A percentile compares a stretch with the other conserved stretches of the same genome.
Evolutionary conservation across 495 filamentous ascomycete species (phyloP).

Genomic region (Penicillium paradoxum): DNA sequence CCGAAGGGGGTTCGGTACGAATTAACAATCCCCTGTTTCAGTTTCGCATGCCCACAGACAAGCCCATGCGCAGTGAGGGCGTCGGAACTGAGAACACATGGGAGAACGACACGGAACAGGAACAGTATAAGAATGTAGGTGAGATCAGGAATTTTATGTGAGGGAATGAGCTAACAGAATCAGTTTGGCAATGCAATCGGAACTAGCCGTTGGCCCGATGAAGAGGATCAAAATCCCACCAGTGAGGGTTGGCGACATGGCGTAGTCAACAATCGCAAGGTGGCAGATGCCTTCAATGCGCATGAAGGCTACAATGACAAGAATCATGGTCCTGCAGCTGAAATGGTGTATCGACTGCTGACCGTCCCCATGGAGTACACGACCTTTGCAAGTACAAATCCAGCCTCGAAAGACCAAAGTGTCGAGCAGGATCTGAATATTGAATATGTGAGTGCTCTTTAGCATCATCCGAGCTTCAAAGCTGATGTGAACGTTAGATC

Average conservation of each 20-base stretch:
- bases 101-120: conserved; percentile 17
- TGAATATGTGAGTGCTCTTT: conserved; percentile 19
- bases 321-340: conserved; percentile 5
- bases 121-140: conserved; percentile 26
- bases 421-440: conserved; percentile 27
- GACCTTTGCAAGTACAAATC: conserved; percentile 32
- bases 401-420: conserved; percentile 3
- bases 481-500: conserved; percentile 17
- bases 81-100: conserved; percentile 7
- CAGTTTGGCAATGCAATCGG: conserved; percentile 9
- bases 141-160: too few relatives aligned
- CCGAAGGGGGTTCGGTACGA: conserved; percentile 6
- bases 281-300: conserved; percentile 3
- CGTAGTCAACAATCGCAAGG: conserved; percentile 9
- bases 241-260: conserved; percentile 7
- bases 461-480: too few relatives aligned
- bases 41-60: conserved; percentile 9
- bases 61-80: conserved; percentile 5
- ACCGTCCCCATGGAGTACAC: conserved; percentile 5
- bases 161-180: background rate
- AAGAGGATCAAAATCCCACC: conserved; percentile 3
- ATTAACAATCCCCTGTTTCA: conserved; percentile 30
- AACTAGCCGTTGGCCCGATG: conserved; percentile 8
- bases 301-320: conserved; percentile 4
- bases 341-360: conserved; percentile 9